Base-by-base conservation (phyloP, 306 rosid genomes). In the Cucumis melo region DNA sequence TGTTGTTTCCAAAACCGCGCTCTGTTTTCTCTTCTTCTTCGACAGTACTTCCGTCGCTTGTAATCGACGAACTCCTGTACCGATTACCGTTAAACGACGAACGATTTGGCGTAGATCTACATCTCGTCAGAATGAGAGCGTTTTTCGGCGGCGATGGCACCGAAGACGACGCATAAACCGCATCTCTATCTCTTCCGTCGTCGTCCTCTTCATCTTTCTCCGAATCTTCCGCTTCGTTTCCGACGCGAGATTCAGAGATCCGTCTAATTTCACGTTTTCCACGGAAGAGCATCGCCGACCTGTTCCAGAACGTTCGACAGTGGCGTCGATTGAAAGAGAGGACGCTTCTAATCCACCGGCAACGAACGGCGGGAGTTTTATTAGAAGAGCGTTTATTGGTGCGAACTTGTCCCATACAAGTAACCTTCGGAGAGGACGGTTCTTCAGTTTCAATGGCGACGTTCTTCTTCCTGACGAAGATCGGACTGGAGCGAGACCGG, bases 41-140 rank as follows among this genome's bases (percentile, higher is more conserved):
- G 70, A 75, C 89, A 55, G 83, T 66, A n/a, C n/a, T n/a, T 46
- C 82, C 86, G 78, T 84, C 85, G 9, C 27, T 75, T 41, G 76
- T 77, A 0, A 58, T 24, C 2, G 93, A 87, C 9, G 97, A 89
- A 76, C 88, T 83, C 95, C 85, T 85, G 68, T 89, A 89, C 77
- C 92, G 84, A 46, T 81, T 53, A 0, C 90, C 90, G 21, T 90
- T 66, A 38, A 91, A 90, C 0, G 95, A 90, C 54, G 99, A 87
- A 78, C 96, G 85, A 70, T 89, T 83, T 8, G 98, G 97, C 29
- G 96, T 89, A 27, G 97, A 91, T 86, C 93, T 89, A 57, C 98
- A 89, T 14, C 98, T 84, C 14, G 91, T 91, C 5, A 93, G 77
- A 19, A 91, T 71, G 59, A 91, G 84, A 54, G 93, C 97, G 55